A percentile compares a stretch with the other conserved stretches of the same genome.
phyloP scores from a whole-genome alignment of 257 asterid species.

The Cruciata laevipes region DNA sequence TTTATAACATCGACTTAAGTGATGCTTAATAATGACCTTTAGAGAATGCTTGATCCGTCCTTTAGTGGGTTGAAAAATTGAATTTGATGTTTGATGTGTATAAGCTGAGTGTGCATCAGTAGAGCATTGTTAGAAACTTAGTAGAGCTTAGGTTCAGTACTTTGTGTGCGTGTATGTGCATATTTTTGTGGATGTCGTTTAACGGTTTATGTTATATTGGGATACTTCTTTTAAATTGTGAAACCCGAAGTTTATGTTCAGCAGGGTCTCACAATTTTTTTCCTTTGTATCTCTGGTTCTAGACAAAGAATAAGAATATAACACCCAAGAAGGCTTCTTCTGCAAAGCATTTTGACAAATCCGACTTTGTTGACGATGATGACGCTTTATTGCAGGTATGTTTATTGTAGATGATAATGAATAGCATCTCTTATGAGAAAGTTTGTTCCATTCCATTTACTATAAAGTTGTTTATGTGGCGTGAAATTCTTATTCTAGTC shows the following conservation, averaged over 20 bases:
- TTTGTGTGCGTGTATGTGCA: neutral
- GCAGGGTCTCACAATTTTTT: neutral
- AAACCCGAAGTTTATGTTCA: neutral
- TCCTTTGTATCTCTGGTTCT: conserved; percentile 26
- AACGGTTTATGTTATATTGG: neutral
- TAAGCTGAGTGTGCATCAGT: neutral
- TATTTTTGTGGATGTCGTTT: neutral
- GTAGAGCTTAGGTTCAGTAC: neutral
- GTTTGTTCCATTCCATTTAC: conserved; percentile 7
- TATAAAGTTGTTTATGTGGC: no score
- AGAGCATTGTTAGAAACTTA: neutral
- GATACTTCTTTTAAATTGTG: neutral
- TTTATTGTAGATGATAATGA: neutral
- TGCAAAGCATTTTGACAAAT: conserved; percentile 24
- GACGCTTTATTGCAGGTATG: conserved; percentile 71
- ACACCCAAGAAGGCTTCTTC: conserved; percentile 37
- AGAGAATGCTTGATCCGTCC: neutral
- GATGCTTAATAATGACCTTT: neutral
- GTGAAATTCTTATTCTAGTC: neutral
- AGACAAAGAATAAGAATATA: conserved; percentile 40
- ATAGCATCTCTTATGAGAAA: conserved; percentile 3
- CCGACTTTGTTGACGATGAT: conserved; percentile 63
- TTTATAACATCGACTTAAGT: neutral
- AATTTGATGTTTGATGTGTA: neutral
- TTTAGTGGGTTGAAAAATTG: neutral